Conservation (phyloP, 768 basidiomycete genomes). For the Tricholoma flavovirens region DNA sequence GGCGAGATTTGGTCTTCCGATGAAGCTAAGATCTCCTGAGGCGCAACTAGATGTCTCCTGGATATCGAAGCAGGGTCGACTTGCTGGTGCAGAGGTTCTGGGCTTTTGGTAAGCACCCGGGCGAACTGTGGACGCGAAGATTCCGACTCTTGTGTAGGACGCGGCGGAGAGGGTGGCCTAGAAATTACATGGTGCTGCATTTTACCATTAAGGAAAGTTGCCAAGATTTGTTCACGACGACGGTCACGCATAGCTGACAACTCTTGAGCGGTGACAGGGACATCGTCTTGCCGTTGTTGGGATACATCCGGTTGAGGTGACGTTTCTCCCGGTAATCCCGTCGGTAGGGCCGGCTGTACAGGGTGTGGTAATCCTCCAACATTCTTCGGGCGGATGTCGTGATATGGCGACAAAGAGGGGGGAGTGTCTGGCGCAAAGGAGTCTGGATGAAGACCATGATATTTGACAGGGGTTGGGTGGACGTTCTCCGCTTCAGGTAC, state of each 20-base stretch:
- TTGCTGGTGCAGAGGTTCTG: not conserved
- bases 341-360: not conserved
- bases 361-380: not conserved
- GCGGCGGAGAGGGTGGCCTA: not conserved
- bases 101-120: not conserved
- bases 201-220: too few relatives aligned
- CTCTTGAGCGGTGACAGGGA: not conserved
- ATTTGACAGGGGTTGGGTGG: not conserved
- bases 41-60: not conserved
- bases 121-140: not conserved
- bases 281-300: not conserved
- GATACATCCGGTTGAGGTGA: not conserved
- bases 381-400: not conserved
- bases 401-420: not conserved
- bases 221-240: too few relatives aligned
- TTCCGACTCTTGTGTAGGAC: not conserved
- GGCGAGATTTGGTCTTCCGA: not conserved
- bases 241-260: not conserved
- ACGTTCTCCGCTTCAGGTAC: not conserved
- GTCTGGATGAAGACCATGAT: not conserved
- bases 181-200: not conserved
- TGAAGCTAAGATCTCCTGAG: not conserved
- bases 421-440: not conserved
- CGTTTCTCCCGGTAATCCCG: not conserved
- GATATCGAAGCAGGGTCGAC: not conserved